phyloP scores from a whole-genome alignment of 768 basidiomycete species.

The Boletales sp. region DNA sequence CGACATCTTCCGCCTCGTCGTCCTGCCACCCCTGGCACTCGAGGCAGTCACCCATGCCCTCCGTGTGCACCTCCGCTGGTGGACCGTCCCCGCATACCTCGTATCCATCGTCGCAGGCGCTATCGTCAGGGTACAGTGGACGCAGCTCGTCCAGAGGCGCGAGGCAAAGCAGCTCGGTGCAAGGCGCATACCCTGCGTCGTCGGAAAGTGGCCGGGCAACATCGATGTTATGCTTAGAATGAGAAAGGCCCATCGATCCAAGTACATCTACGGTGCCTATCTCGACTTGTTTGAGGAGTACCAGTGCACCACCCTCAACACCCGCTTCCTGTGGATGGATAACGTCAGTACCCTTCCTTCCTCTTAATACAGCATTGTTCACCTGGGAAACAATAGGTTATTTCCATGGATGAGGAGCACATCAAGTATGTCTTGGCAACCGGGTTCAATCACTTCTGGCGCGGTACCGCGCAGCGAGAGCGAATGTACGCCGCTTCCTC shows the following conservation, averaged over 20 bases:
- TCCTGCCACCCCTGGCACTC: conserved; percentile 40
- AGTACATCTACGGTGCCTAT: conserved; percentile 62
- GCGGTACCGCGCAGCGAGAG: conserved; percentile 61
- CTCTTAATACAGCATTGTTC: neutral
- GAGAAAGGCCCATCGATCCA: conserved; percentile 51
- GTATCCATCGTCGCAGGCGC: conserved; percentile 42
- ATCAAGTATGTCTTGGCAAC: conserved; percentile 61
- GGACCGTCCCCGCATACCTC: conserved; percentile 37
- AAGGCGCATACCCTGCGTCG: conserved; percentile 50
- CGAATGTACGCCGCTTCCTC: conserved; percentile 45
- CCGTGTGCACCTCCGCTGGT: conserved; percentile 31
- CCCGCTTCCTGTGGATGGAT: conserved; percentile 66
- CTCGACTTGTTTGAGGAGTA: conserved; percentile 67
- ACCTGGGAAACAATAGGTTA: conserved; percentile 42
- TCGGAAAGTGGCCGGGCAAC: conserved; percentile 78
- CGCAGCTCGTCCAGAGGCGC: conserved; percentile 34
- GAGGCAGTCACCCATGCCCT: conserved; percentile 28
- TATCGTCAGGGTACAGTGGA: conserved; percentile 32
- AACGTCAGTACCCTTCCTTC: conserved; percentile 43
- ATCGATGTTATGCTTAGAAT: conserved; percentile 61
- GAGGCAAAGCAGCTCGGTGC: conserved; percentile 51
- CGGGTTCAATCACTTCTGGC: conserved; percentile 66
- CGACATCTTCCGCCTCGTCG: conserved; percentile 42
- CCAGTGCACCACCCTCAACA: conserved; percentile 65
- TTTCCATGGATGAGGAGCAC: conserved; percentile 73